Percentiles rank a stretch among this genome's conserved stretches.
Evolutionary conservation across 352 stramenopile genomes (phyloP).

Genomic region (Salisapilia sapeloensis): DNA sequence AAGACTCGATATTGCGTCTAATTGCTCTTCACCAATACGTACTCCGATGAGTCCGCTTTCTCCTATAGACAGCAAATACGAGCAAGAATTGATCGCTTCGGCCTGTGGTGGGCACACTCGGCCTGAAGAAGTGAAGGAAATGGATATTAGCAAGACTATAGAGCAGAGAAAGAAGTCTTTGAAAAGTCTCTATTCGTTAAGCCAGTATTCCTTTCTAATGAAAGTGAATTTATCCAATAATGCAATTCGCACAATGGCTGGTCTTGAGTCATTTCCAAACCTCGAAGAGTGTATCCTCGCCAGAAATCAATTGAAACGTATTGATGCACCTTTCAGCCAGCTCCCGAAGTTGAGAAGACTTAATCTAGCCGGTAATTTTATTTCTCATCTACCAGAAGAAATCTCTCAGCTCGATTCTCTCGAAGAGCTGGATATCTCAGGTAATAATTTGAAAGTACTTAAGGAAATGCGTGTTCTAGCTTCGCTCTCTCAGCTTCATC

Average conservation of each 20-base stretch:
- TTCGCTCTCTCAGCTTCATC: conserved; percentile 39
- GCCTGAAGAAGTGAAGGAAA: conserved; percentile 8
- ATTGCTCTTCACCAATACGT: no score
- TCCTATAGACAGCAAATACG: no score
- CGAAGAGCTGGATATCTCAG: conserved; percentile 43
- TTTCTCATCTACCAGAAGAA: conserved; percentile 42
- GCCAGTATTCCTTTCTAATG: conserved; percentile 22
- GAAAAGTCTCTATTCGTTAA: conserved; percentile 37
- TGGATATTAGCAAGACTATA: conserved; percentile 25
- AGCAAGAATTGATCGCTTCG: conserved; percentile 15
- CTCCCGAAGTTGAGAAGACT: conserved; percentile 22
- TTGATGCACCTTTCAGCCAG: conserved; percentile 23
- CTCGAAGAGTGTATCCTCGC: conserved; percentile 30
- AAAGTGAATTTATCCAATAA: conserved; percentile 51
- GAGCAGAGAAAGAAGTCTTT: conserved; percentile 31
- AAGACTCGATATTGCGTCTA: no score
- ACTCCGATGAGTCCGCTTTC: no score
- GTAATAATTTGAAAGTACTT: conserved; percentile 54
- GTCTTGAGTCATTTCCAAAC: conserved; percentile 24
- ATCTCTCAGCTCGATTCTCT: conserved; percentile 28
- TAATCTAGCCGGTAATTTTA: conserved; percentile 69
- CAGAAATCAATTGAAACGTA: conserved; percentile 53
- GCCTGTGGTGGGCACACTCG: conserved; percentile 10
- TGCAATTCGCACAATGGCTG: conserved; percentile 28
- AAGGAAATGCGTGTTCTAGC: conserved; percentile 48